Conservation (phyloP, 2,329 filamentous ascomycete genomes). For the Tolypocladium ovalisporum region DNA sequence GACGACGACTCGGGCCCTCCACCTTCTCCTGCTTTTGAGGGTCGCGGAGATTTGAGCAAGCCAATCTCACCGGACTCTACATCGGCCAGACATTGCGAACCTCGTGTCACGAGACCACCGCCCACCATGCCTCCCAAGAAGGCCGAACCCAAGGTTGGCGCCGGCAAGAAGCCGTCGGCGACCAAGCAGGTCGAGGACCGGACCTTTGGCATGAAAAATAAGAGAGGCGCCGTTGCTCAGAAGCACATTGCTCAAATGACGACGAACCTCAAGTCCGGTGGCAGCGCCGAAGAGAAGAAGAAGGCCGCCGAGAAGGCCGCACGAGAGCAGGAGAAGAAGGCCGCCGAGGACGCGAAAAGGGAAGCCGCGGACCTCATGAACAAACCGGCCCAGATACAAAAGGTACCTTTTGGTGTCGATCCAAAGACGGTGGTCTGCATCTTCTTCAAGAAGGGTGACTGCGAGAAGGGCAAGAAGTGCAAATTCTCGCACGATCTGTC, state of each 20-base stretch:
- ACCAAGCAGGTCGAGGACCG: conserved; percentile 75
- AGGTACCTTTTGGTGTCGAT: conserved; percentile 94
- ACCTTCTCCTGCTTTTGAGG: background rate
- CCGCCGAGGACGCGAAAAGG: conserved; percentile 71
- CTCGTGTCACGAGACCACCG: conserved; percentile 11
- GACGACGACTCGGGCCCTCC: background rate
- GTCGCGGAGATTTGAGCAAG: background rate
- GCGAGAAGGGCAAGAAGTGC: conserved; percentile 95
- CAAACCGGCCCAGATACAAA: conserved; percentile 90
- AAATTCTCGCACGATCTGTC: conserved; percentile 92
- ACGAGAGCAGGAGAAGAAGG: conserved; percentile 80
- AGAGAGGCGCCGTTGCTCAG: conserved; percentile 87
- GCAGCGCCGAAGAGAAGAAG: conserved; percentile 78
- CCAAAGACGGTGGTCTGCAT: conserved; percentile 95
- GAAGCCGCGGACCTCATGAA: conserved; percentile 77
- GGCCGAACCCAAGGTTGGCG: conserved; percentile 34
- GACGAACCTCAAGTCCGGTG: conserved; percentile 60
- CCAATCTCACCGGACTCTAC: background rate
- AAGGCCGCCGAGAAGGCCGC: conserved; percentile 56
- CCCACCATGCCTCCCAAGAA: conserved; percentile 65
- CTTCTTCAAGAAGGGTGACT: conserved; percentile 94
- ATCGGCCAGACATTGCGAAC: background rate
- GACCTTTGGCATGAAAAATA: conserved; percentile 99
- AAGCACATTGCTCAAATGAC: conserved; percentile 81
- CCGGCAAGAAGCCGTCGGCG: conserved; percentile 43